Base-by-base conservation (phyloP, 371 early-diverging fungal genomes). In the Apophysomyces sp. region DNA sequence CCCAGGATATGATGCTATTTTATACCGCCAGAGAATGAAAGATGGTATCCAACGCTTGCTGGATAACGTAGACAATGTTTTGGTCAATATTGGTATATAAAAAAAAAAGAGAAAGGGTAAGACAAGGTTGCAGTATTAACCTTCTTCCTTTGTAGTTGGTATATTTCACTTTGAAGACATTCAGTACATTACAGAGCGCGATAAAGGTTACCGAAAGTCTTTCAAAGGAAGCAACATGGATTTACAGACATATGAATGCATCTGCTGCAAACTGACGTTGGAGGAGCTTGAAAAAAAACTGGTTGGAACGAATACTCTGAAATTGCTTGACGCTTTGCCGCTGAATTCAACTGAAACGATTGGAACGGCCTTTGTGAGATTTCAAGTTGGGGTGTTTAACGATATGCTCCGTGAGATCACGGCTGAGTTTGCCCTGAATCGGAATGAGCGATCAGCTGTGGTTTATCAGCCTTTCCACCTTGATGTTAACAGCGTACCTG, bases 401-500 rank as follows among this genome's bases (percentile, higher is more conserved):
- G 18, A 4, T n/a, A 55, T 28, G 6, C 36, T 59, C 3, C 11
- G 32, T 52, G 21, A 29, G 2, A 21, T 69, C 27, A 58, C 52
- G 18, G 31, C 57, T 52, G 29, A 58, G 61, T 24, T 36, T 21
- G 15, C 18, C 16, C 52, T 12, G 4, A 13, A 29, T 36, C 8
- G 57, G 2, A 37, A 56, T 34, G 61, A 60, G 7, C 52, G 58
- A 13, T 58, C 68, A 8, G 57, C 67, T 18, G 65, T 71, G 1
- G 61, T 66, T 0, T 73, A 61, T 34, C 74, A 73, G 16, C 77
- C 77, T 4, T 52, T 73, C 49, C 53, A 67, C 40, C 31, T 61
- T 0, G 26, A 59, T 32, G 54, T 51, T 7, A 18, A 24, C 1
- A 58, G 52, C 2, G 58, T 75, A 4, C 69, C 75, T 11, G 56